A percentile compares a stretch with the other conserved stretches of the same genome.
phyloP scores from a whole-genome alignment of 345 rosid genomes.

The Pelargonium nanum region DNA sequence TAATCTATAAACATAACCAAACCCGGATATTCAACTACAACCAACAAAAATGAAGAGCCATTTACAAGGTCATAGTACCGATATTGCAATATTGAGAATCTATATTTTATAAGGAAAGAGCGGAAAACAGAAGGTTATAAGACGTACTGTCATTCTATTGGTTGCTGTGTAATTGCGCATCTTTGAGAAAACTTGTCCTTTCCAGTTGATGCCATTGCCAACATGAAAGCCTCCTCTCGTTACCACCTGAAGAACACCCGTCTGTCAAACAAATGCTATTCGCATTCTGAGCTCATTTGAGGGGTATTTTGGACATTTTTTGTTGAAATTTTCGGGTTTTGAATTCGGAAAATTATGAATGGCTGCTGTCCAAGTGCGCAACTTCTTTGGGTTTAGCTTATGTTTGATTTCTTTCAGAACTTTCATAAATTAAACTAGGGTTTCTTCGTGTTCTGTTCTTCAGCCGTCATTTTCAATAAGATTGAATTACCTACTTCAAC shows the following conservation, averaged over 20 bases:
- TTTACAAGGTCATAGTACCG: not conserved
- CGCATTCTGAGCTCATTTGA: too few species aligned
- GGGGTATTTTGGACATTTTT: too few species aligned
- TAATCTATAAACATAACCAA: not conserved
- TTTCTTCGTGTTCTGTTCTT: too few species aligned
- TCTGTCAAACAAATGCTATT: not conserved
- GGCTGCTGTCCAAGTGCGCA: too few species aligned
- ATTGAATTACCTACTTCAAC: not conserved
- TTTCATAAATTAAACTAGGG: too few species aligned
- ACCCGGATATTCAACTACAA: not conserved
- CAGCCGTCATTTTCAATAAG: too few species aligned
- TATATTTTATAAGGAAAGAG: too few species aligned
- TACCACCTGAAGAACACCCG: slow-evolving; percentile 27
- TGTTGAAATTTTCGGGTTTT: too few species aligned
- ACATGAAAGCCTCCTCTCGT: slow-evolving; percentile 49
- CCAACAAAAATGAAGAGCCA: not conserved
- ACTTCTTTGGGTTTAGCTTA: too few species aligned
- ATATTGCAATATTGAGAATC: not conserved
- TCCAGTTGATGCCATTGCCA: slow-evolving; percentile 53
- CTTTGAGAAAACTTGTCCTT: slow-evolving; percentile 52
- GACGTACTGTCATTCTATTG: slow-evolving; percentile 43
- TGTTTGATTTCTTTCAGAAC: too few species aligned
- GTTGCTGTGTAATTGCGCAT: slow-evolving; percentile 46
- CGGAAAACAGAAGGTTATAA: not conserved
- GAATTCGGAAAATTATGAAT: too few species aligned